A percentile compares a stretch with the other conserved stretches of the same genome.
Evolutionary conservation across 345 rosid species (phyloP).

Genomic region (Erysimum cheiranthoides): DNA sequence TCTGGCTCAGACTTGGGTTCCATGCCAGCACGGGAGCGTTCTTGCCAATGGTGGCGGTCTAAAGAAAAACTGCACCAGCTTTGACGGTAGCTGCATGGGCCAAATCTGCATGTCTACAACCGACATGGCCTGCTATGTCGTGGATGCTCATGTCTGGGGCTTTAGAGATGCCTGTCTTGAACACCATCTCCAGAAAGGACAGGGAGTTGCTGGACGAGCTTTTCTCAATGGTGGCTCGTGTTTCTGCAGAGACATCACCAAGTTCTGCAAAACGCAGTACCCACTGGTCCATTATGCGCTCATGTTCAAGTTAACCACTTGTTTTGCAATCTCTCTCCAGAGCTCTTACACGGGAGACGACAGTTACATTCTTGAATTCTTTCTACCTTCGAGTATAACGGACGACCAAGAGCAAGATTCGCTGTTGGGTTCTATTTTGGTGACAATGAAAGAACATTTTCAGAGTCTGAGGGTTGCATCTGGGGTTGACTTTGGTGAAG

Average conservation of each 20-base stretch:
- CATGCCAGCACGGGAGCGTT: slow-evolving; percentile 86
- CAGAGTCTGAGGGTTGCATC: slow-evolving; percentile 85
- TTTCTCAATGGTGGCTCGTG: slow-evolving; percentile 77
- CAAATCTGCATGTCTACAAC: slow-evolving; percentile 93
- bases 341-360: slow-evolving; percentile 85
- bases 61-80: slow-evolving; percentile 84
- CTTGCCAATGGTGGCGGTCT: slow-evolving; percentile 86
- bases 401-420: slow-evolving; percentile 56
- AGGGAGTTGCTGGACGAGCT: slow-evolving; percentile 94
- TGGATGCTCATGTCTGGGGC: slow-evolving; percentile 91
- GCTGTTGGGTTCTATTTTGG: slow-evolving; percentile 67
- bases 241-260: slow-evolving; percentile 75
- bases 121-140: slow-evolving; percentile 81
- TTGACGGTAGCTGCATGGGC: slow-evolving; percentile 89
- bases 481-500: slow-evolving; percentile 68
- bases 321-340: slow-evolving; percentile 86
- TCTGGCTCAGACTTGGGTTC: slow-evolving; percentile 98
- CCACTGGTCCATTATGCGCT: slow-evolving; percentile 94
- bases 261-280: slow-evolving; percentile 81
- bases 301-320: slow-evolving; percentile 70
- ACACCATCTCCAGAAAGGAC: slow-evolving; percentile 95
- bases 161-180: slow-evolving; percentile 88
- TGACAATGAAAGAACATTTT: slow-evolving; percentile 82
- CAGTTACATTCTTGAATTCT: slow-evolving; percentile 83
- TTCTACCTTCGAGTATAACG: slow-evolving; percentile 63